These are phyloP conservation scores for Botrytis sinoallii DNA, from an alignment of 2,329 filamentous ascomycete genomes.

Conservation along the genomic window DNA sequence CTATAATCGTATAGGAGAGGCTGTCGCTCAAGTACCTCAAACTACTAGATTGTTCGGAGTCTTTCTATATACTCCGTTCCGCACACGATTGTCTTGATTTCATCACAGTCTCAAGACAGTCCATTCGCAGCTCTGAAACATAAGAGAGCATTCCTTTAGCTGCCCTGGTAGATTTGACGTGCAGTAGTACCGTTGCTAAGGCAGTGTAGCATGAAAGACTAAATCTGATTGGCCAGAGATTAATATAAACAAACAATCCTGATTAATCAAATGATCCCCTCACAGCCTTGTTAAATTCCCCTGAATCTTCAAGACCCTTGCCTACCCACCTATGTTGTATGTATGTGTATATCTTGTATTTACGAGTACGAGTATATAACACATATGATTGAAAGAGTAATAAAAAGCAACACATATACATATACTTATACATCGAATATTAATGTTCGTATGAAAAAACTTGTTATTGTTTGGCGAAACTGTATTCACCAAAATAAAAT, in stretches of 20 bases:
- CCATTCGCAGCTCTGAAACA: neutral
- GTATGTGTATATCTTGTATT: neutral
- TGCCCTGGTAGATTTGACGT: neutral
- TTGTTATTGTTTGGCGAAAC: neutral
- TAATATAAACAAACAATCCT: neutral
- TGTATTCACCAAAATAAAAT: neutral
- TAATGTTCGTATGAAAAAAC: neutral
- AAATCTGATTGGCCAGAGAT: neutral
- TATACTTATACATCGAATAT: neutral
- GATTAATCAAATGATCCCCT: neutral
- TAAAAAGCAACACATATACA: neutral
- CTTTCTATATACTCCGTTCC: neutral
- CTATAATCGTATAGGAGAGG: neutral
- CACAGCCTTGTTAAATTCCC: neutral
- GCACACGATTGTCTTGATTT: neutral
- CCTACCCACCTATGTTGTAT: neutral
- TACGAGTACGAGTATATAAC: neutral
- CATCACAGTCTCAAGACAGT: neutral
- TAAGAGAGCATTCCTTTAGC: neutral
- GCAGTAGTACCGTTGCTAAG: constrained; percentile 3
- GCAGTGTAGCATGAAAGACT: neutral
- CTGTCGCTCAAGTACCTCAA: neutral
- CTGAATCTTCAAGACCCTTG: neutral
- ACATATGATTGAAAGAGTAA: neutral
- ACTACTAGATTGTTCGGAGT: neutral